Evolutionary conservation across 1,139 yeast species (phyloP), one percentile per base, ranked within the genome.

Genomic region (Kodamaea fungicola): DNA sequence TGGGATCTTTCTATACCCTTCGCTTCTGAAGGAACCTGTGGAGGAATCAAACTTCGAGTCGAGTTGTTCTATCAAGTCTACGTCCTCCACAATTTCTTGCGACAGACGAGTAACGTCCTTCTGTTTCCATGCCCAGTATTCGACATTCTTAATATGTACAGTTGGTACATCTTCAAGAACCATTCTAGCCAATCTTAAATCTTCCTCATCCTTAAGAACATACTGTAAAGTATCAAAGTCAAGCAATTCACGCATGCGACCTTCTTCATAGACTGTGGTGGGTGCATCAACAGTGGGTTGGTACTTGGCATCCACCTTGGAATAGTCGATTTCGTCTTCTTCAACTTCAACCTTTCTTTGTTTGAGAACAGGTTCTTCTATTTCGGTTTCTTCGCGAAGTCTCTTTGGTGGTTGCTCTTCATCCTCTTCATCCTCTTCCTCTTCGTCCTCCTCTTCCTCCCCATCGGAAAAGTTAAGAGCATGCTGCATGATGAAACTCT

Each of bases 191-290:
- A 82, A 54, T 22, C 54, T 56, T 41, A 80, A 62, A 59, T 89
- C 97, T 55, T 89, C 96, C 1, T 76, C 78, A 52, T 89, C 96
- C 50, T 77, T 78, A 16, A 89, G 61, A 1, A 77, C 42, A 3
- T 61, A 55, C 47, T 83, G 85, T 3, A 87, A 49, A 8, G 67
- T 68, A 10, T 65, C 68, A 32, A 87, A 51, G 37, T 77, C 80
- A 22, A 74, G 55, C 7, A 47, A 45, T 8, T 48, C 57, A 1
- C 47, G 44, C 3, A 54, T 50, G 3, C 59, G 48, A 12, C 52
- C 50, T 37, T 75, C 80, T 2, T 70, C 71, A 47, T 68, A 80
- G 0, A 79, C 85, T 0, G 83, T 68, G 23, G 52, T 48, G 1
- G 86, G 83, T 5, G 43, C 46, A 7, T 51, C 67, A 8, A 55